These are phyloP conservation scores for Mycosphaerella sp. DNA, from an alignment of 2,329 filamentous ascomycete genomes.

Conservation along the genomic window DNA sequence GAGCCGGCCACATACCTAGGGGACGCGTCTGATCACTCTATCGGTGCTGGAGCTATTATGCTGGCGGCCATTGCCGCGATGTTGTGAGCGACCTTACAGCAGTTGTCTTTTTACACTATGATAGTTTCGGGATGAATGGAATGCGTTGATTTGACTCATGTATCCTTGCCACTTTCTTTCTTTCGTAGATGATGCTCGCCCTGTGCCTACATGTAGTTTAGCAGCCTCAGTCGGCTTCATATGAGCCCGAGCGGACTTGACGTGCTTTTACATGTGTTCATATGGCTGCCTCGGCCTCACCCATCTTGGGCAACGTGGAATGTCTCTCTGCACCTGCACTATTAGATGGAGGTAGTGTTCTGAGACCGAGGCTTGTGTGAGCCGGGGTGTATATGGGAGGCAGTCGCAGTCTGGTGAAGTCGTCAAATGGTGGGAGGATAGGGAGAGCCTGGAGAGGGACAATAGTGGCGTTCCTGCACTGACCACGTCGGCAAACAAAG, in stretches of 20 bases:
- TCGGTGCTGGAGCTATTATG: constrained; percentile 1
- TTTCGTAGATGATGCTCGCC: background rate
- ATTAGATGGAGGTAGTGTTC: too few relatives aligned
- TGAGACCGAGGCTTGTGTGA: too few relatives aligned
- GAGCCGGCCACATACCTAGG: background rate
- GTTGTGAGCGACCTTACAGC: constrained; percentile 1
- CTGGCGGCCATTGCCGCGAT: constrained; percentile 1
- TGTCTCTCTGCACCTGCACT: too few relatives aligned
- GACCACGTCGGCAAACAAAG: background rate
- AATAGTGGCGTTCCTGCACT: background rate
- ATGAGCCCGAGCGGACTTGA: too few relatives aligned
- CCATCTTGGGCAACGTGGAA: too few relatives aligned
- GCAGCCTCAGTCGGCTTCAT: background rate
- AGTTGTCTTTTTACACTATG: background rate
- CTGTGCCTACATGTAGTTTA: background rate
- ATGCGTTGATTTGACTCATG: background rate
- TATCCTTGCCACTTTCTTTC: background rate
- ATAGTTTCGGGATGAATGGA: background rate
- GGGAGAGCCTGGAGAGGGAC: too few relatives aligned
- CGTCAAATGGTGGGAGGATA: too few relatives aligned
- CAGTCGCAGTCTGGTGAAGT: too few relatives aligned
- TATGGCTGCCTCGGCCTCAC: too few relatives aligned
- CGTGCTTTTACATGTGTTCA: too few relatives aligned
- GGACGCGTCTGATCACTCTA: background rate
- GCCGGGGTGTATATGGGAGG: too few relatives aligned